Conservation (phyloP, 768 basidiomycete species). For the Clathrus columnatus region DNA sequence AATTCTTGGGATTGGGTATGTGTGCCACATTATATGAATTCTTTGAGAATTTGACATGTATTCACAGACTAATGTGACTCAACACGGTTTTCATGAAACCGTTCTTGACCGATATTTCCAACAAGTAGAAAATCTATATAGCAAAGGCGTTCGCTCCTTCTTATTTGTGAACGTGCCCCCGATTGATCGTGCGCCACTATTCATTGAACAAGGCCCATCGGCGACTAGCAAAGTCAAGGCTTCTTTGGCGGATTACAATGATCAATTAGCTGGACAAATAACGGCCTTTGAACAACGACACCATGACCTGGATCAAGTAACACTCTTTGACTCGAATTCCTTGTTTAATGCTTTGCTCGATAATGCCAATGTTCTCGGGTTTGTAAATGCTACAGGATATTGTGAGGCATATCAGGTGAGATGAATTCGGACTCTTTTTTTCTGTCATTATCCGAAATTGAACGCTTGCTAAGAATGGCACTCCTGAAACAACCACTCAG, state of each 20-base stretch:
- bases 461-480: constrained; percentile 31
- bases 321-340: constrained; percentile 46
- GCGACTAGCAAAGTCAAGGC: constrained; percentile 22
- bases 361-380: constrained; percentile 42
- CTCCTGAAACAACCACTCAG: constrained; percentile 43
- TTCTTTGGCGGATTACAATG: constrained; percentile 42
- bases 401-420: constrained; percentile 42
- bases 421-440: background rate
- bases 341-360: constrained; percentile 53
- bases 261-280: constrained; percentile 32
- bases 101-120: constrained; percentile 27
- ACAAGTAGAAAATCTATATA: constrained; percentile 37
- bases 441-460: background rate
- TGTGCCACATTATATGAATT: background rate
- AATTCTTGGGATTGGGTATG: constrained; percentile 41
- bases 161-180: constrained; percentile 32
- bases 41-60: constrained; percentile 5
- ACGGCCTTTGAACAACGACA: constrained; percentile 33
- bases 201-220: constrained; percentile 30
- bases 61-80: constrained; percentile 27
- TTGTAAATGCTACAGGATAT: constrained; percentile 49
- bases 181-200: constrained; percentile 29
- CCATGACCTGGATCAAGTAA: constrained; percentile 34
- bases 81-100: constrained; percentile 24
- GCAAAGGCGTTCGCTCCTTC: constrained; percentile 31